Conservation (phyloP, 2,329 filamentous ascomycete species). For the Pseudonectria buxi region DNA sequence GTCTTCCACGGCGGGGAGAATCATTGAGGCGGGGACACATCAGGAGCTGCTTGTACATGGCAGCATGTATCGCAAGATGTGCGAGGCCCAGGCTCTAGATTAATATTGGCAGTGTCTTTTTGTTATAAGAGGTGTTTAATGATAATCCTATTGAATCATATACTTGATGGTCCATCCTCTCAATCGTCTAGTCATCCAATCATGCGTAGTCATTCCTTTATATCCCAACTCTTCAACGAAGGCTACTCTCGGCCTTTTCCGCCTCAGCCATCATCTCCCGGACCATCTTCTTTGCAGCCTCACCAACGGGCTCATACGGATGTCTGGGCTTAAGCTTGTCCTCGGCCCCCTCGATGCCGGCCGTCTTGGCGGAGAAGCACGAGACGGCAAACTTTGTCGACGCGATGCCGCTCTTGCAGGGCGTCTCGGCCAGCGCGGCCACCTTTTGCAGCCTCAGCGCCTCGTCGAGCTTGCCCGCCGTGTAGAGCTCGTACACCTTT, state of each 20-base stretch:
- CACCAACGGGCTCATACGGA: constrained; percentile 49
- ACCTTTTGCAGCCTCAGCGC: constrained; percentile 54
- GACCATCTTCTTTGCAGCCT: constrained; percentile 37
- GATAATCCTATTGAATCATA: too few relatives aligned
- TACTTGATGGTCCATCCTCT: too few relatives aligned
- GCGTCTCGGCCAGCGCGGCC: constrained; percentile 58
- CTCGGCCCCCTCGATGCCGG: constrained; percentile 54
- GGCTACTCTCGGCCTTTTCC: constrained; percentile 34
- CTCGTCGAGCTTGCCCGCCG: constrained; percentile 48
- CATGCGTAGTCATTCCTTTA: too few relatives aligned
- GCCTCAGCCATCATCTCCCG: constrained; percentile 33
- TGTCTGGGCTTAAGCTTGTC: constrained; percentile 51
- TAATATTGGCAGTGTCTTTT: too few relatives aligned
- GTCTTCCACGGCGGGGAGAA: constrained; percentile 28
- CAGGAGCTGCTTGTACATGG: constrained; percentile 1
- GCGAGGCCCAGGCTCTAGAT: constrained; percentile 1
- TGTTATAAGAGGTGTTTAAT: too few relatives aligned
- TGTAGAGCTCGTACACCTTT: constrained; percentile 55
- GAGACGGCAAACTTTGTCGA: constrained; percentile 62
- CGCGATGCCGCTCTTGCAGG: constrained; percentile 60
- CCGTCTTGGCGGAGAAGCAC: constrained; percentile 49
- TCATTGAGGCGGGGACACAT: constrained; percentile 2
- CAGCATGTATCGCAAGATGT: constrained; percentile 5
- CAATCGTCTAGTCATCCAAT: too few relatives aligned
- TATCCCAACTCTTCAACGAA: too few relatives aligned